Evolutionary conservation across 495 filamentous ascomycete genomes (phyloP).

Genomic region (Penicillium waksmanii): DNA sequence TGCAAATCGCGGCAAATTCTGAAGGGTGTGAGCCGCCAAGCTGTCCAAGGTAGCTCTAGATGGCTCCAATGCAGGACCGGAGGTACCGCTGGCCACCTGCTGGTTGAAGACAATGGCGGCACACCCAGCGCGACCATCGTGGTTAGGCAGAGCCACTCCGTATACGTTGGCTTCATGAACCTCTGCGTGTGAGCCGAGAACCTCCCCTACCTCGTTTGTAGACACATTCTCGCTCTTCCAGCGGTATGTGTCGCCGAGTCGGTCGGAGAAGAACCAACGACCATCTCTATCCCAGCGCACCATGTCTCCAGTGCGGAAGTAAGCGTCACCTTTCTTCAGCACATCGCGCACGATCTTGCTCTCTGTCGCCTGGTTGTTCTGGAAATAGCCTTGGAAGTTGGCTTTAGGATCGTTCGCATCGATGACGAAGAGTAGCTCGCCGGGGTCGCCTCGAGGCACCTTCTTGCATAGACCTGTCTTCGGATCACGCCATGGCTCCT

Average conservation of each 20-base stretch:
- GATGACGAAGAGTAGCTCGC: conserved; percentile 79
- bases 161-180: conserved; percentile 87
- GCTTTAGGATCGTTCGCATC: conserved; percentile 64
- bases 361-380: conserved; percentile 72
- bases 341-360: conserved; percentile 82
- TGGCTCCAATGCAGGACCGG: conserved; percentile 31
- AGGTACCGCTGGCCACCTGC: conserved; percentile 36
- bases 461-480: conserved; percentile 72
- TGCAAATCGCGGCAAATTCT: conserved; percentile 71
- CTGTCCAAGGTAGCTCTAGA: conserved; percentile 51
- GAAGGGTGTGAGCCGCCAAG: conserved; percentile 61
- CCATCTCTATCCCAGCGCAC: conserved; percentile 72
- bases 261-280: conserved; percentile 82
- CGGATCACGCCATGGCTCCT: conserved; percentile 70
- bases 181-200: conserved; percentile 65
- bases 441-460: conserved; percentile 64
- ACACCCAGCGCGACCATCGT: conserved; percentile 88
- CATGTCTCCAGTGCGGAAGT: conserved; percentile 86
- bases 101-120: conserved; percentile 66
- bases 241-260: conserved; percentile 91
- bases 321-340: conserved; percentile 79
- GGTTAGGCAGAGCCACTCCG: conserved; percentile 77
- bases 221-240: conserved; percentile 98
- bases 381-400: conserved; percentile 87
- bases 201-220: conserved; percentile 72